These are phyloP conservation scores for Aspergillus coremiiformis DNA, from an alignment of 495 filamentous ascomycete genomes.

Conservation along the genomic window DNA sequence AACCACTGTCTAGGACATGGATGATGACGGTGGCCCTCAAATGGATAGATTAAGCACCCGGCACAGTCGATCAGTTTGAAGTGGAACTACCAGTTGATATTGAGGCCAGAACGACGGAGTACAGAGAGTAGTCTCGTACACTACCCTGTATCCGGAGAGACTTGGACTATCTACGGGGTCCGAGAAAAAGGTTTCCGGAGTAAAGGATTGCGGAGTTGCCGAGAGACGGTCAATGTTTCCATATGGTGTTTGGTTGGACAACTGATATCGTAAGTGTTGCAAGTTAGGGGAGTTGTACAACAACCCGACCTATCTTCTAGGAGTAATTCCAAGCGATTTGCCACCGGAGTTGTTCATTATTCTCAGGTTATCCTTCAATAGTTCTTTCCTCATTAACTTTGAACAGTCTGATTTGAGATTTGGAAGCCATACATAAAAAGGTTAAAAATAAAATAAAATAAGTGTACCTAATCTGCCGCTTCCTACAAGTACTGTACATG, in stretches of 20 bases:
- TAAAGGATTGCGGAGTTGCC: neutral
- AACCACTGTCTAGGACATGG: neutral
- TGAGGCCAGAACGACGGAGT: neutral
- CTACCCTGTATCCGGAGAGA: neutral
- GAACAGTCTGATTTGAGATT: neutral
- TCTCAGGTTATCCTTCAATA: neutral
- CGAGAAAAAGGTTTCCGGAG: neutral
- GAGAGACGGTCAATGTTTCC: neutral
- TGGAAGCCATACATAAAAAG: neutral
- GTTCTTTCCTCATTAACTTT: neutral
- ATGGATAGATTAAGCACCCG: neutral
- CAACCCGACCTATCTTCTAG: too few relatives aligned
- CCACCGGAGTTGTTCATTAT: neutral
- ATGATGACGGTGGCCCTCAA: neutral
- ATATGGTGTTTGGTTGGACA: neutral
- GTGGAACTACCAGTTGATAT: slow-evolving; percentile 1
- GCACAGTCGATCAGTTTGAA: slow-evolving; percentile 1
- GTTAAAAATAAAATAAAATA: too few relatives aligned
- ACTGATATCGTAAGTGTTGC: neutral
- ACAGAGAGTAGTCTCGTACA: too few relatives aligned
- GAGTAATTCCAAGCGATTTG: slow-evolving; percentile 1
- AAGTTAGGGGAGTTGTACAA: slow-evolving; percentile 4
- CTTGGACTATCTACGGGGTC: neutral
- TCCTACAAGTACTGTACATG: neutral
- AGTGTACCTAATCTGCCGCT: neutral